Percentiles rank a stretch among this genome's conserved stretches.
phyloP scores from a whole-genome alignment of 2,329 filamentous ascomycete species.

The Trichoderma aggressivum region DNA sequence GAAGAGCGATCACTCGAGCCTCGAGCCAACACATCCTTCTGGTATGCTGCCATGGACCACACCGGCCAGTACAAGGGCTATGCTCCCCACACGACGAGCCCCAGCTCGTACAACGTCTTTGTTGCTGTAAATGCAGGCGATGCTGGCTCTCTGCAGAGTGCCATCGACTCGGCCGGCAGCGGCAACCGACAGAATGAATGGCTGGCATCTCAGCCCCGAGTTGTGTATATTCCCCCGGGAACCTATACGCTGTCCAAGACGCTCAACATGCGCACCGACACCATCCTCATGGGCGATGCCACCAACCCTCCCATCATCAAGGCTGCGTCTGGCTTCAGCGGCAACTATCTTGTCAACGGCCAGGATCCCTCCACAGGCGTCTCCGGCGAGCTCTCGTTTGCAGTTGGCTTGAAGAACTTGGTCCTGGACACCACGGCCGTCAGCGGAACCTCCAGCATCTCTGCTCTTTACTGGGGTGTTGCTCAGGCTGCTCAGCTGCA shows the following conservation, averaged over 20 bases:
- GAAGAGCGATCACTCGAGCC: neutral
- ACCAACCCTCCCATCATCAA: constrained; percentile 42
- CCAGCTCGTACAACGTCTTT: constrained; percentile 38
- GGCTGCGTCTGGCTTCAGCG: constrained; percentile 36
- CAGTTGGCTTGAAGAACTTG: constrained; percentile 43
- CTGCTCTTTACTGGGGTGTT: constrained; percentile 44
- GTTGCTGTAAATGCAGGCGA: constrained; percentile 37
- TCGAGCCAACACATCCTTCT: constrained; percentile 30
- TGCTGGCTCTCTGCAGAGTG: constrained; percentile 35
- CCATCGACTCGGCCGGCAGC: constrained; percentile 38
- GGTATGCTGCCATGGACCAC: constrained; percentile 44
- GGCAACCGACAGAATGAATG: constrained; percentile 35
- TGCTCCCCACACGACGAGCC: constrained; percentile 38
- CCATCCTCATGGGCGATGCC: constrained; percentile 44
- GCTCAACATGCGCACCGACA: constrained; percentile 42
- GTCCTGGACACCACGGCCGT: constrained; percentile 42
- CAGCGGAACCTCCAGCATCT: constrained; percentile 31
- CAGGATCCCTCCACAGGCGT: constrained; percentile 35
- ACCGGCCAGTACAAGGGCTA: constrained; percentile 34
- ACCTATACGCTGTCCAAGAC: constrained; percentile 40
- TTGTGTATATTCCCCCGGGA: constrained; percentile 39
- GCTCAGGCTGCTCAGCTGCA: constrained; percentile 42
- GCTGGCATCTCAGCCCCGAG: constrained; percentile 43
- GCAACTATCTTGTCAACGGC: constrained; percentile 33
- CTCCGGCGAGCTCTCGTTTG: constrained; percentile 39